phyloP scores from a whole-genome alignment of 73 alveolate genomes.

The Symbiodinium natans region DNA sequence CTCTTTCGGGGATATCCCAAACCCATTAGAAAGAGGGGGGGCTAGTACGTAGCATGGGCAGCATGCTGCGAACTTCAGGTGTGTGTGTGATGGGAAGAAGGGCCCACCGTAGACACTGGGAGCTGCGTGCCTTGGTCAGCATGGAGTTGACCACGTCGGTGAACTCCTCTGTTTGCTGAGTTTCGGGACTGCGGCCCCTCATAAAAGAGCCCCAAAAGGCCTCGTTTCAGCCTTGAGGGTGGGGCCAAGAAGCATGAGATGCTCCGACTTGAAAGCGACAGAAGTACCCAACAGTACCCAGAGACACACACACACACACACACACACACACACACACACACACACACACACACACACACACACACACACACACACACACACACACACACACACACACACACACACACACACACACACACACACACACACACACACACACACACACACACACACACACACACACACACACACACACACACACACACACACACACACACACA shows the following conservation, averaged over 20 bases:
- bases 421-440: background rate
- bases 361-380: background rate
- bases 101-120: too few species aligned
- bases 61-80: too few species aligned
- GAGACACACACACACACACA: background rate
- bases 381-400: background rate
- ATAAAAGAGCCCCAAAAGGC: too few species aligned
- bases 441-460: background rate
- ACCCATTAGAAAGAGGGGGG: too few species aligned
- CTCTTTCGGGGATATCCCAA: too few species aligned
- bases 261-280: too few species aligned
- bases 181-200: background rate
- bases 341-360: background rate
- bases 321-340: background rate
- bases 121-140: constrained; percentile 31
- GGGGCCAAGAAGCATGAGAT: too few species aligned
- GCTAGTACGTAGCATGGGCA: too few species aligned
- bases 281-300: too few species aligned
- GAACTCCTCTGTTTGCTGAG: background rate
- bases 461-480: constrained; percentile 2
- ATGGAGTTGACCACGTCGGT: constrained; percentile 21
- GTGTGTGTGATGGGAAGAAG: too few species aligned
- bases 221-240: too few species aligned
- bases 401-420: constrained; percentile 2
- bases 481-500: constrained; percentile 5